Evolutionary conservation across 1,284 basidiomycete species (phyloP), one percentile per base, ranked within the genome.

Genomic region (Cryptococcus neoformans): DNA sequence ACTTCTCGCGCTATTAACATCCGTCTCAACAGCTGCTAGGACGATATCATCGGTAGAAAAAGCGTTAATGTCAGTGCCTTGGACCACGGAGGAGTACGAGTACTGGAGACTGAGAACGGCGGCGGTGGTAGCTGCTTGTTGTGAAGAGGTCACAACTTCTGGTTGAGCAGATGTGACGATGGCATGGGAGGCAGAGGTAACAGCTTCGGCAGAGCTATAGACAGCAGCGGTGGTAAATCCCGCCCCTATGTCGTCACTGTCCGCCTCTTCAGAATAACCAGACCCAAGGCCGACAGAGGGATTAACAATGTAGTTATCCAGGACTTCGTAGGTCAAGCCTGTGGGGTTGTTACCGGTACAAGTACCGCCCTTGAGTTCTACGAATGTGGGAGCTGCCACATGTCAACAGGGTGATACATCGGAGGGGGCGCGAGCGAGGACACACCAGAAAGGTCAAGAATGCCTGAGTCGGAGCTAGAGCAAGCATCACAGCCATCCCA

Each of bases 401-500:
- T 11, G 28, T 46, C 16, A 37, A 14, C 10, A 40, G 16, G 34
- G 28, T 28, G 28, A 28, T 4, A 28, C 28, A 4, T 28, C 28
- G 28, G 28, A 28, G 8, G 42, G 7, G 40, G 40, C 16, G 2
- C 5, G 40, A 41, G 11, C 2, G 16, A 12, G 14, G 17, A 39
- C 56, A 50, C 41, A 57, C 62, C 71, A 1, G 62, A 69, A 6
- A 72, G 34, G 54, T 73, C 71, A 45, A 73, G 53, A 21, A 66
- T 72, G 10, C 10, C 17, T 17, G 40, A 41, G 21, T 54, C 52
- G 10, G 58, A 48, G 36, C 53, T 50, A 11, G 54, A 50, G 49
- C 67, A 69, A 7, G 64, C 67, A 28, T 52, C 65, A 53, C 71
- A 73, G 17, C 57, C 60, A 53, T 73, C 71, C 55, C 62, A 69